phyloP scores from a whole-genome alignment of 2,329 filamentous ascomycete species.

The Ophiocordyceps sinensis region DNA sequence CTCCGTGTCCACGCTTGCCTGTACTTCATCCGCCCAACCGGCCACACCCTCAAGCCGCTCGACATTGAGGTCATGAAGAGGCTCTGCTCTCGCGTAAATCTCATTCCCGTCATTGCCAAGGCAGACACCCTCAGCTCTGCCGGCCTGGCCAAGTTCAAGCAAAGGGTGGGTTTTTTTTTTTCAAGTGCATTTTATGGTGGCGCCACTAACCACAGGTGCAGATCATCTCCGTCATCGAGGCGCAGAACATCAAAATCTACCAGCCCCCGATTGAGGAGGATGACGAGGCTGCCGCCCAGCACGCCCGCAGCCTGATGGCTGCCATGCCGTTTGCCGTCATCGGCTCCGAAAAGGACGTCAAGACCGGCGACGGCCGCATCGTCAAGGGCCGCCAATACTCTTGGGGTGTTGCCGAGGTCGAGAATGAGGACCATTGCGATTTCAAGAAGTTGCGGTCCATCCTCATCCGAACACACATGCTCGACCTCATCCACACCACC shows the following conservation, averaged over 20 bases:
- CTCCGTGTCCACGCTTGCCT: constrained; percentile 95
- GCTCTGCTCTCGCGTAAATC: constrained; percentile 91
- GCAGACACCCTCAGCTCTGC: constrained; percentile 90
- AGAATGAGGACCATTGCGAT: constrained; percentile 99
- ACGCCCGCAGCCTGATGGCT: constrained; percentile 85
- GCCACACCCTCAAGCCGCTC: constrained; percentile 94
- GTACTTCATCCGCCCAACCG: constrained; percentile 98
- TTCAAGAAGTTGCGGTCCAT: constrained; percentile 99
- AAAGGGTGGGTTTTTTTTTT: constrained; percentile 53
- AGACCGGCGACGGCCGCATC: constrained; percentile 87
- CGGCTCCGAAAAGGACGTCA: constrained; percentile 97
- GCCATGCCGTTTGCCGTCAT: constrained; percentile 99
- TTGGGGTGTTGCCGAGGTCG: constrained; percentile 98
- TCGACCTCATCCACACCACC: constrained; percentile 98
- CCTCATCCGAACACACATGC: constrained; percentile 97
- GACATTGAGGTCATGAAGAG: constrained; percentile 99
- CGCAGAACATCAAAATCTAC: constrained; percentile 99
- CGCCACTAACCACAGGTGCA: constrained; percentile 24
- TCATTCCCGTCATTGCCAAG: constrained; percentile 98
- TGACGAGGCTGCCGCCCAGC: constrained; percentile 88
- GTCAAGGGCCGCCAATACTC: constrained; percentile 98
- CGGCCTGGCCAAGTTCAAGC: constrained; percentile 89
- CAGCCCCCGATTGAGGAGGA: constrained; percentile 96
- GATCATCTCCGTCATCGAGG: constrained; percentile 92
- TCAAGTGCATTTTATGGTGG: neutral